Percentiles rank a stretch among this genome's conserved stretches.
phyloP scores from a whole-genome alignment of 305 asterid genomes.

The Solanum hybrid region DNA sequence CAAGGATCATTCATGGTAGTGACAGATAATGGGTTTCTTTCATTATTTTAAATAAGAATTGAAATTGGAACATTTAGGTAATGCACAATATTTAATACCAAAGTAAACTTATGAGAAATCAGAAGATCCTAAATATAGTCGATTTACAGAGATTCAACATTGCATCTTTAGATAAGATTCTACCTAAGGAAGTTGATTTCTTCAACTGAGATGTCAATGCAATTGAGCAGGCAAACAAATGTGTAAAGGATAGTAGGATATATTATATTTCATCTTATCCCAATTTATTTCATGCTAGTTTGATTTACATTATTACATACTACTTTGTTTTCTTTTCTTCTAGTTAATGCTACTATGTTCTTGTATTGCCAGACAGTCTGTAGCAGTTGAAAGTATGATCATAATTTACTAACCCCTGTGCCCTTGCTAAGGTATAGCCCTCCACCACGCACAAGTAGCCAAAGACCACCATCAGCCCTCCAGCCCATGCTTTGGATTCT shows the following conservation, averaged over 20 bases:
- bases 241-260: background rate
- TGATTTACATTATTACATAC: background rate
- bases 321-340: background rate
- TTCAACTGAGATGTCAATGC: background rate
- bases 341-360: background rate
- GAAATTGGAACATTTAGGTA: background rate
- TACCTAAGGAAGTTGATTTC: background rate
- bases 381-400: background rate
- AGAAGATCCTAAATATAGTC: background rate
- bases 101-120: background rate
- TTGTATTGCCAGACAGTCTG: background rate
- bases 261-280: background rate
- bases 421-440: constrained; percentile 97
- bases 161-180: background rate
- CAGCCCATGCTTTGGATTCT: constrained; percentile 98
- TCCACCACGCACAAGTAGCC: constrained; percentile 99
- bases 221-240: background rate
- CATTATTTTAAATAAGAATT: background rate
- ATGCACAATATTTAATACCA: background rate
- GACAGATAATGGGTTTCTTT: background rate
- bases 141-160: background rate
- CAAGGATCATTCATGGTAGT: background rate
- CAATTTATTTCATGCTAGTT: background rate
- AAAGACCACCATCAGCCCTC: constrained; percentile 99
- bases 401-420: constrained; percentile 59